Evolutionary conservation across 805 yeast species (phyloP), one percentile per base, ranked within the genome.

Genomic region (Zygotorulaspora florentina): DNA sequence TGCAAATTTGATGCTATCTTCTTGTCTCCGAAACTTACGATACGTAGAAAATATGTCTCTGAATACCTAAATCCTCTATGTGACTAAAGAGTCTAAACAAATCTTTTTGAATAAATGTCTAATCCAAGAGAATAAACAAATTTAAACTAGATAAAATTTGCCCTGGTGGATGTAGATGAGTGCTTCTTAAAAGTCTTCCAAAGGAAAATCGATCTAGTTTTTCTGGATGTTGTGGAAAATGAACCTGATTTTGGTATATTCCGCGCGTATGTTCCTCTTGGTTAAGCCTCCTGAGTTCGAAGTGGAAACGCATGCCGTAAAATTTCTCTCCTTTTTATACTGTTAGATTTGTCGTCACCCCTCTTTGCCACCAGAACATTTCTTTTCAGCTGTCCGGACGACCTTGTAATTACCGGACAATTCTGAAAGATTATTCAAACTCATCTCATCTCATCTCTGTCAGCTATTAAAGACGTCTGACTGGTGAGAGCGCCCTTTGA

Each of bases 271-370:
- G 33, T 29, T 29, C 15, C 15, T 12, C 33, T 13, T 29, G 33
- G 8, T 29, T 29, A 29, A n/a, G n/a, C 7, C 25, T 5, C 7
- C 7, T 7, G 25, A 7, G 25, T 20, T 4, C 25, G 25, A 20
- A 20, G 33, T 3, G n/a, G 5, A 12, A 12, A 29, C 8, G 13
- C 8, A 15, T 15, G 20, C 13, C 20, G 23, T n/a, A 34, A 38
- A 35, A 29, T n/a, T 18, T 34, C 18, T 16, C 15, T 35, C 31
- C 47, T 39, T 44, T 44, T 33, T 44, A 44, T 44, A 44, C 40
- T 33, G 31, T 6, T 18, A 29, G 9, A 33, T 38, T 43, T 43
- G 18, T 37, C 33, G 3, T 26, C 38, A 30, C 31, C 36, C 38
- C 25, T 33, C 38, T 26, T n/a, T 20, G 36, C 18, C 28, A 25